Evolutionary conservation across 2,329 filamentous ascomycete species (phyloP), one percentile per base, ranked within the genome.

Genomic region (Colletotrichum chrysophilum): DNA sequence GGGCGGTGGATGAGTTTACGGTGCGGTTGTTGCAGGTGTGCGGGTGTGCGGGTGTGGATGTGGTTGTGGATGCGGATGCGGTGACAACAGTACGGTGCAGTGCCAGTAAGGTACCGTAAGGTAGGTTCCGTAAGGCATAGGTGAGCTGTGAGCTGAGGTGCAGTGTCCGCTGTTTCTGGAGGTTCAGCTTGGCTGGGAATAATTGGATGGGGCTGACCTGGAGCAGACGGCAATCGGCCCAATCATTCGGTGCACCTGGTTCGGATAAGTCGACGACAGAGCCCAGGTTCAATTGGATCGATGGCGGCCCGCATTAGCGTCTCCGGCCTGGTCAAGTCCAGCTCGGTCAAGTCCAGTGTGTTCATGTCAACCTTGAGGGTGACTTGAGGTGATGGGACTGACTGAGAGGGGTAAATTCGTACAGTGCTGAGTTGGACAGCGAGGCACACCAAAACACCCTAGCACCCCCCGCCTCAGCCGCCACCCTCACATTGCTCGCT

Each of bases 181-280:
- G 67, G 52, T 61, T 71, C 52, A 61, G 60, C 61, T 70, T 36
- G 48, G 58, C 34, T 65, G n/a, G 61, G 69, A 56, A 70, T 70
- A 65, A 70, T 70, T 74, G 67, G 60, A 71, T 58, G 60, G 67
- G 67, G 36, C 61, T 34, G 34, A 43, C 66, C 32, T 69, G 55
- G 24, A 67, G 52, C 64, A 58, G 66, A 38, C 26, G 52, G 60
- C 34, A 66, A 75, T 75, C 73, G 62, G 56, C 48, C 73, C 73
- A 75, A 75, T 75, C 73, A 64, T 67, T 67, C 62, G 61, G 36
- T 30, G 68, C 68, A 38, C 61, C 67, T 28, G 48, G 71, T n/a
- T 65, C 34, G 34, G 67, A 65, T 71, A 66, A 66, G 72, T 62
- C 68, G 36, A 75, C 61, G 38, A 43, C 38, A 60, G 64, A 72